phyloP scores from a whole-genome alignment of 176 grass and related monocot genomes.

The Cenchrus fungigraminus region DNA sequence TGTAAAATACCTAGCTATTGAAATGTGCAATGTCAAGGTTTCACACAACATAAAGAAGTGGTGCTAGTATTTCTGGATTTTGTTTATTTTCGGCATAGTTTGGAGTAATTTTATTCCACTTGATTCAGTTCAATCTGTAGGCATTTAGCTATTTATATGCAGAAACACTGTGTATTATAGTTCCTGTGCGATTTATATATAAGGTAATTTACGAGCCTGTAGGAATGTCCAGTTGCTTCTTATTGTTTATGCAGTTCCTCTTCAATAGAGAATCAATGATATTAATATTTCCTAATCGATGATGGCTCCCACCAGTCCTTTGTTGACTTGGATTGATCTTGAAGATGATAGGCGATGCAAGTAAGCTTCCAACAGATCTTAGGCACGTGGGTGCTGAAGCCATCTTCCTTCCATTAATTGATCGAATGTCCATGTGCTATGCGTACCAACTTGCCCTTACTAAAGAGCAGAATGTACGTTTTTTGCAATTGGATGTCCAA shows the following conservation, averaged over 20 bases:
- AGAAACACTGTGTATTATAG: neutral
- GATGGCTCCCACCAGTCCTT: neutral
- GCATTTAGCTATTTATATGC: conserved; percentile 1
- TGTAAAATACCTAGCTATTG: neutral
- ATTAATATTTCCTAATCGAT: neutral
- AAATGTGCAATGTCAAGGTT: conserved; percentile 6
- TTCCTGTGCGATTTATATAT: too few species aligned
- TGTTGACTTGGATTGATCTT: conserved; percentile 10
- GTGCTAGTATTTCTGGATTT: neutral
- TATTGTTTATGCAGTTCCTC: neutral
- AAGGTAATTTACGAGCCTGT: neutral
- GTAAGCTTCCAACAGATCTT: conserved; percentile 17
- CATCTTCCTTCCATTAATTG: neutral
- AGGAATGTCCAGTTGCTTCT: neutral
- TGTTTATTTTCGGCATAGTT: conserved; percentile 7
- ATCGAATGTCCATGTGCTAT: conserved; percentile 7
- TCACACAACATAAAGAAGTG: conserved; percentile 1
- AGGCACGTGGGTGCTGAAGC: conserved; percentile 26
- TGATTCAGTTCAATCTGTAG: neutral
- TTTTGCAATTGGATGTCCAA: neutral
- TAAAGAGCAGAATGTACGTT: neutral
- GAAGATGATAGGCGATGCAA: neutral
- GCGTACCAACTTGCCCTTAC: conserved; percentile 20
- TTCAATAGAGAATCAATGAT: conserved; percentile 1
- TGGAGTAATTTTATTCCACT: neutral